Evolutionary conservation across 2,329 filamentous ascomycete genomes (phyloP), one percentile per base, ranked within the genome.

Genomic region (Davidsoniella australis): DNA sequence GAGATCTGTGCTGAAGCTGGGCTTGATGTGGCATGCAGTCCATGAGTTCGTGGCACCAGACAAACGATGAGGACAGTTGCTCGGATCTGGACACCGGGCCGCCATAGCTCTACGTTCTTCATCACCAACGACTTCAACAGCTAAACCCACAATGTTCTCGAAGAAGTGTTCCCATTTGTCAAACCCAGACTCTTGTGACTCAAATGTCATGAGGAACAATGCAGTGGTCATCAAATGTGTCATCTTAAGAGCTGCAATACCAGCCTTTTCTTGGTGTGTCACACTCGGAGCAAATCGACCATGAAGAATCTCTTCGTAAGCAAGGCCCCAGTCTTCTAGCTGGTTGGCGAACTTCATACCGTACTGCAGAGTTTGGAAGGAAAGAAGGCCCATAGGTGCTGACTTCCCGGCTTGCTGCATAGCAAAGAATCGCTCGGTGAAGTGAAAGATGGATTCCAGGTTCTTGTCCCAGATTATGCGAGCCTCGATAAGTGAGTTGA

Each of bases 221-320:
- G 80, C 66, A 42, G 67, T 64, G 8, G 67, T 68, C 67, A 76
- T 80, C 46, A 76, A 66, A 52, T 77, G 73, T 49, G 69, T 69
- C 75, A 80, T 79, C 56, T 78, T 78, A 5, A 80, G 63, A 9
- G 76, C 74, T 4, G 73, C 68, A 50, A 79, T 78, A 42, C 70
- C 75, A 0, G 73, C 70, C 55, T 75, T 75, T 56, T 76, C 73
- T 54, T 77, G 71, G 24, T 66, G 68, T 54, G 63, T 70, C 37
- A 73, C 66, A 1, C 66, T 65, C 0, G 71, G 69, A 1, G 64
- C 64, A 9, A 64, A 64, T 17, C 76, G 69, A 1, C 68, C 66
- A 5, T 62, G 60, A 20, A 79, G 65, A 9, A 80, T 67, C 8
- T 65, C 69, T 12, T 75, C 69, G 52, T 78, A 80, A 0, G 76